phyloP scores from a whole-genome alignment of 1,284 basidiomycete genomes.

The Hymenochaete sp. region DNA sequence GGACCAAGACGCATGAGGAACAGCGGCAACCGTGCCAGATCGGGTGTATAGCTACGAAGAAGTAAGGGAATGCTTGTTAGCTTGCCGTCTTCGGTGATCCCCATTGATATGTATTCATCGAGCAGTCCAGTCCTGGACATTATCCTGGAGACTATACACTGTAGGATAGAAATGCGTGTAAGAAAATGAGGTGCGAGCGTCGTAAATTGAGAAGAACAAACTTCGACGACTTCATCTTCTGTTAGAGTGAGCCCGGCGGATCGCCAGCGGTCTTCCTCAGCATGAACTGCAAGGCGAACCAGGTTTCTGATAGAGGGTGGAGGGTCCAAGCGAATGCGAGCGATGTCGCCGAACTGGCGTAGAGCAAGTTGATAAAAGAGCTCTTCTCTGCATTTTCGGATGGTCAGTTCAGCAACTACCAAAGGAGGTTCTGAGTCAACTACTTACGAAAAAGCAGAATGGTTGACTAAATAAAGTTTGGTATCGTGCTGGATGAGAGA shows the following conservation, averaged over 20 bases:
- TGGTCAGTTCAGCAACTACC: slow-evolving; percentile 1
- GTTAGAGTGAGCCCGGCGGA: slow-evolving; percentile 33
- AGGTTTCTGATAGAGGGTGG: slow-evolving; percentile 67
- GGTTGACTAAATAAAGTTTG: slow-evolving; percentile 84
- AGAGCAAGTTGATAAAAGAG: slow-evolving; percentile 93
- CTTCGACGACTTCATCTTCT: slow-evolving; percentile 62
- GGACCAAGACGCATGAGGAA: slow-evolving; percentile 83
- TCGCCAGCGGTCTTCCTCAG: slow-evolving; percentile 48
- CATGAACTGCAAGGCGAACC: slow-evolving; percentile 71
- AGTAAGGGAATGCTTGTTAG: slow-evolving; percentile 76
- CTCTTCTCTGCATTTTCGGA: slow-evolving; percentile 41
- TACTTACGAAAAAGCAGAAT: slow-evolving; percentile 70
- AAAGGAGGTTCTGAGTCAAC: slow-evolving; percentile 4
- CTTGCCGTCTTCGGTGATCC: slow-evolving; percentile 53
- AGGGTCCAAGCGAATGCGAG: slow-evolving; percentile 73
- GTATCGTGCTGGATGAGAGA: slow-evolving; percentile 86
- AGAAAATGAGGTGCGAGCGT: background rate
- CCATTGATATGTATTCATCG: slow-evolving; percentile 84
- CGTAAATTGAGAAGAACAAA: slow-evolving; percentile 32
- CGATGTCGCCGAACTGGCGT: slow-evolving; percentile 84
- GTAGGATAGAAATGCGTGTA: no score
- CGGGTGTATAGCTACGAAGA: slow-evolving; percentile 77
- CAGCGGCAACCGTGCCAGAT: slow-evolving; percentile 77
- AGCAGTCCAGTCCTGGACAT: slow-evolving; percentile 74
- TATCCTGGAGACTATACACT: slow-evolving; percentile 57